phyloP scores from a whole-genome alignment of 2,329 filamentous ascomycete genomes.

The Ceratocystis alfenasii region DNA sequence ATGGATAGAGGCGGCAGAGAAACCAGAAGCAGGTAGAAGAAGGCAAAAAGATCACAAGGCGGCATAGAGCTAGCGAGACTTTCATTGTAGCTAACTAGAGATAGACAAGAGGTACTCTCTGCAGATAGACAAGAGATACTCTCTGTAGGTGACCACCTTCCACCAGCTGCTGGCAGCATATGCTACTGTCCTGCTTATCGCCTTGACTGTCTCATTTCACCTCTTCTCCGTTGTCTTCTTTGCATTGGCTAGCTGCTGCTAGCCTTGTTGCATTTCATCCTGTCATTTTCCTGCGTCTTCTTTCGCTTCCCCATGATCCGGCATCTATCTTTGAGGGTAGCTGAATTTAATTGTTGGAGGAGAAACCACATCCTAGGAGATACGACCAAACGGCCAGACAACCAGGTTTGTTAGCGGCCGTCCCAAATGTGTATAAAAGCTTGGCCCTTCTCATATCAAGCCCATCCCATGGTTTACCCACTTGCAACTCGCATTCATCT shows the following conservation, averaged over 20 bases:
- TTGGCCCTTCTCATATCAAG: background rate
- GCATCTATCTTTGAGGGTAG: background rate
- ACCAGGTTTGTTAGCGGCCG: background rate
- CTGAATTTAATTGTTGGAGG: background rate
- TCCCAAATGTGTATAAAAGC: background rate
- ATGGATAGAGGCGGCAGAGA: too few species aligned
- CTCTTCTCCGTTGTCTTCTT: background rate
- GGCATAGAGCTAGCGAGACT: too few species aligned
- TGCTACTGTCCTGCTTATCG: too few species aligned
- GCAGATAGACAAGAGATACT: too few species aligned
- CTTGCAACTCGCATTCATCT: background rate
- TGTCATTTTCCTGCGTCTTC: background rate
- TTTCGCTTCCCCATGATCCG: background rate
- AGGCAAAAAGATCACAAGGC: too few species aligned
- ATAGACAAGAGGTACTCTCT: too few species aligned
- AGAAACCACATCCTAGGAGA: background rate
- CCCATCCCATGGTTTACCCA: background rate
- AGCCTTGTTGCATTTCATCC: background rate
- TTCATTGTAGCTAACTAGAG: too few species aligned
- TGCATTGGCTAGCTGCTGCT: background rate
- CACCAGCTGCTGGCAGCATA: background rate
- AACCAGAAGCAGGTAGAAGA: too few species aligned
- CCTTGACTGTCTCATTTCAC: background rate
- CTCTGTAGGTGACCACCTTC: too few species aligned
- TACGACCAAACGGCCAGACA: background rate